Conservation (phyloP, 768 basidiomycete species). For the Termitomyces sp. region DNA sequence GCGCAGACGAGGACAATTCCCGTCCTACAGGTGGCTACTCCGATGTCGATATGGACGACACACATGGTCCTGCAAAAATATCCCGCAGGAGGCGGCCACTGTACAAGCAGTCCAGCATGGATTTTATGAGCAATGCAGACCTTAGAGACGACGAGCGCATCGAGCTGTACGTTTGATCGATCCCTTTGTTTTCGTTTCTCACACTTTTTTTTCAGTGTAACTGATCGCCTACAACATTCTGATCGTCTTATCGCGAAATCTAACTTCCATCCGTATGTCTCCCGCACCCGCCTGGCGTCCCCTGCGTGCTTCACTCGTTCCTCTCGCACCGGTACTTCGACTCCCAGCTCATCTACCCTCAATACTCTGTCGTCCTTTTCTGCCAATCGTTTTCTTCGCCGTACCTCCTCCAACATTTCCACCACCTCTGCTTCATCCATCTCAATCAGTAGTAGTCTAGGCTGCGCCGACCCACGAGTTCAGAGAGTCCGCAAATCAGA, state of each 20-base stretch:
- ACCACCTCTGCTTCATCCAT: slow-evolving; percentile 37
- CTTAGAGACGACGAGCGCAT: slow-evolving; percentile 49
- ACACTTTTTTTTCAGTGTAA: slow-evolving; percentile 37
- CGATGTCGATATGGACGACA: slow-evolving; percentile 33
- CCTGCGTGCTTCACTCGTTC: slow-evolving; percentile 33
- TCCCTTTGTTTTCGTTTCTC: slow-evolving; percentile 8
- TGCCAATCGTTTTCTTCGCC: slow-evolving; percentile 34
- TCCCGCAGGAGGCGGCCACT: slow-evolving; percentile 43
- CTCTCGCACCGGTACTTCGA: slow-evolving; percentile 46
- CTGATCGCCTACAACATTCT: too few relatives aligned
- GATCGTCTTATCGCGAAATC: slow-evolving; percentile 42
- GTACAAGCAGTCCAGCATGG: slow-evolving; percentile 84
- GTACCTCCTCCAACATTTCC: slow-evolving; percentile 38
- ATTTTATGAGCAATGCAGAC: slow-evolving; percentile 61
- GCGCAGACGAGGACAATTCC: slow-evolving; percentile 49
- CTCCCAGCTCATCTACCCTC: slow-evolving; percentile 61
- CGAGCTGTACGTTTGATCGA: slow-evolving; percentile 43
- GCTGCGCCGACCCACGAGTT: slow-evolving; percentile 40
- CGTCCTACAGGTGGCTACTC: slow-evolving; percentile 39
- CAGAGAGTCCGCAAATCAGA: slow-evolving; percentile 48
- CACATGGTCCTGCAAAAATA: slow-evolving; percentile 20
- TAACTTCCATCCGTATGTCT: slow-evolving; percentile 52
- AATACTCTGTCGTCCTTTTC: slow-evolving; percentile 37
- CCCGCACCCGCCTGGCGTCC: slow-evolving; percentile 36
- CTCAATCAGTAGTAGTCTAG: slow-evolving; percentile 28